Evolutionary conservation across 208 protist species (phyloP), one percentile per base, ranked within the genome.

Genomic region (Leptomonas seymouri): DNA sequence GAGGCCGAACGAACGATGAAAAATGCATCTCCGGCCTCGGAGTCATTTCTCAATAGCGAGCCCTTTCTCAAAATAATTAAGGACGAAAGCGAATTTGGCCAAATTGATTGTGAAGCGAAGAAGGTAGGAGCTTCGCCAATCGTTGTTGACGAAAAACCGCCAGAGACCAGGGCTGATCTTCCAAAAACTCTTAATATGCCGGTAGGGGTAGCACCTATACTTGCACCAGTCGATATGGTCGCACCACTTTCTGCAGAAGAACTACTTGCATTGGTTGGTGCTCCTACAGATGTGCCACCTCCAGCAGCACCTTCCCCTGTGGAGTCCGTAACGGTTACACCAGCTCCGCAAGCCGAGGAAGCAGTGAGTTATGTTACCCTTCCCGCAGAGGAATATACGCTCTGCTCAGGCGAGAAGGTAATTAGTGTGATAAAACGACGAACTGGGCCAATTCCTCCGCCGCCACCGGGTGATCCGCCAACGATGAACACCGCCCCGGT

Each of bases 311-410:
- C 63, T 49, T 41, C 56, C 12, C 60, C 67, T 25, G 44, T 44
- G 21, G 51, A 34, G 21, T 67, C 55, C 12, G 42, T 54, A 21
- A 62, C 34, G 9, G 44, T 49, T 3, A 72, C 41, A 61, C 28
- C 60, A 34, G 20, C 75, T 49, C 51, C 67, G 15, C 34, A 61
- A 49, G 25, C 66, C 14, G 64, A 51, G 23, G 69, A 61, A 41
- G 69, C 69, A n/a, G 78, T 78, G 9, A 67, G 60, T 8, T 88
- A 85, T 64, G 68, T 81, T 14, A 78, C 81, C 27, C 51, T 86
- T 41, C 89, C 89, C 15, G 83, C 89, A 15, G 89, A 94, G 60
- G 89, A 91, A 63, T 94, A 94, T 60, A 81, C 63, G 11, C 78
- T 94, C 23, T 86, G 81, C 44, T 82, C 71, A 39, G 89, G 89